Evolutionary conservation across 208 protist species (phyloP).

Genomic region (Trypanosoma conorhini): DNA sequence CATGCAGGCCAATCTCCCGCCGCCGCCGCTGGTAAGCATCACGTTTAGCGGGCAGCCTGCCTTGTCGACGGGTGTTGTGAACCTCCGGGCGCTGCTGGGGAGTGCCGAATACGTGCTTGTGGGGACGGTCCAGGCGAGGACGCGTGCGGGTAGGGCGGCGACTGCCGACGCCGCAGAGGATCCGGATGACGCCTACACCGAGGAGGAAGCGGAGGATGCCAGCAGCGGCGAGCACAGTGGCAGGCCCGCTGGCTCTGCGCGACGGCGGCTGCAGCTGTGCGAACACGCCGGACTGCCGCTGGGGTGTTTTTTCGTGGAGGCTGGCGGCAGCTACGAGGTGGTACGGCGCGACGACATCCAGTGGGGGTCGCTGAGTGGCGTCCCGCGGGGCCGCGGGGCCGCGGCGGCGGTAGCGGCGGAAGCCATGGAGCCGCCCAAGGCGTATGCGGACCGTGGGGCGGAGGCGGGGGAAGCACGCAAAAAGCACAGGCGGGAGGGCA

Average conservation of each 20-base stretch:
- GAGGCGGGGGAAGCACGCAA: conserved; percentile 2
- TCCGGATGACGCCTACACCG: neutral
- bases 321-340: conserved; percentile 20
- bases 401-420: neutral
- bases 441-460: neutral
- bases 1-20: conserved; percentile 18
- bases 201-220: neutral
- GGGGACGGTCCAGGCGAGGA: conserved; percentile 1
- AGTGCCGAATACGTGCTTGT: conserved; percentile 51
- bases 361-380: neutral
- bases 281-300: conserved; percentile 16
- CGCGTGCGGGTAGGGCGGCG: neutral
- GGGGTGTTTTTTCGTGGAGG: conserved; percentile 20
- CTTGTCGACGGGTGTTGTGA: conserved; percentile 62
- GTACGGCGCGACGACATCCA: conserved; percentile 15
- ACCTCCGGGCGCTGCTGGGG: conserved; percentile 54
- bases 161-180: neutral
- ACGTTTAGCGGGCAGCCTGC: conserved; percentile 62
- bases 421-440: neutral
- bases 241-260: neutral
- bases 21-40: conserved; percentile 23
- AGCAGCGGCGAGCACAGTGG: neutral
- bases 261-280: conserved; percentile 11
- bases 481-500: conserved; percentile 14
- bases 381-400: neutral